Percentiles rank a stretch among this genome's conserved stretches.
These are phyloP conservation scores for Lipomyces yamanashiensis DNA, from an alignment of 805 yeast species.

Conservation along the genomic window DNA sequence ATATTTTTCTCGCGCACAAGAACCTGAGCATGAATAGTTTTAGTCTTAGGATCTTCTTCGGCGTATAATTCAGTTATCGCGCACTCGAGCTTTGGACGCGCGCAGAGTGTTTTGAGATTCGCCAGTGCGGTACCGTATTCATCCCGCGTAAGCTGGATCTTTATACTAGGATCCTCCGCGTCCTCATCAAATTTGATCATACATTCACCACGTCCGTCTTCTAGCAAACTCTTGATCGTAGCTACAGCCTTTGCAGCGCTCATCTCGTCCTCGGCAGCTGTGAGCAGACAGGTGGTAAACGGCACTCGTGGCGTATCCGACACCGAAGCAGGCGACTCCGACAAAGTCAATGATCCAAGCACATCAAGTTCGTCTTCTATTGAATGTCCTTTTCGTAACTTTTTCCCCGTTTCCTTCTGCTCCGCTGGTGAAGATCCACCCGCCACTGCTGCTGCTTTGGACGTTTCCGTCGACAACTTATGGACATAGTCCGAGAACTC, in stretches of 20 bases:
- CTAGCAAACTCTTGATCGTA: constrained; percentile 7
- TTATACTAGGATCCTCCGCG: constrained; percentile 18
- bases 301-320: constrained; percentile 5
- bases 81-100: constrained; percentile 14
- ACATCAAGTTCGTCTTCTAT: constrained; percentile 30
- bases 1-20: constrained; percentile 20
- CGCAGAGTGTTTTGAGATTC: constrained; percentile 19
- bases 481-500: constrained; percentile 36
- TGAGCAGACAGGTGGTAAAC: constrained; percentile 22
- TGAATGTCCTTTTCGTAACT: neutral
- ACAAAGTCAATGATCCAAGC: constrained; percentile 24
- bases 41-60: neutral
- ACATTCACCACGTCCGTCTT: constrained; percentile 32
- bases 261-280: constrained; percentile 1
- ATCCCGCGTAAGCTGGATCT: constrained; percentile 7
- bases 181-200: constrained; percentile 22
- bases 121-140: constrained; percentile 25
- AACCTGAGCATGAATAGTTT: constrained; percentile 11
- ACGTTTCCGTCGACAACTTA: constrained; percentile 3
- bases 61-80: constrained; percentile 23
- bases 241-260: constrained; percentile 4
- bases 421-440: neutral
- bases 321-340: constrained; percentile 2
- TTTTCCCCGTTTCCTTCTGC: neutral
- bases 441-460: neutral